Base-by-base conservation (phyloP, 2,329 filamentous ascomycete species). In the Fusarium bulbicola region DNA sequence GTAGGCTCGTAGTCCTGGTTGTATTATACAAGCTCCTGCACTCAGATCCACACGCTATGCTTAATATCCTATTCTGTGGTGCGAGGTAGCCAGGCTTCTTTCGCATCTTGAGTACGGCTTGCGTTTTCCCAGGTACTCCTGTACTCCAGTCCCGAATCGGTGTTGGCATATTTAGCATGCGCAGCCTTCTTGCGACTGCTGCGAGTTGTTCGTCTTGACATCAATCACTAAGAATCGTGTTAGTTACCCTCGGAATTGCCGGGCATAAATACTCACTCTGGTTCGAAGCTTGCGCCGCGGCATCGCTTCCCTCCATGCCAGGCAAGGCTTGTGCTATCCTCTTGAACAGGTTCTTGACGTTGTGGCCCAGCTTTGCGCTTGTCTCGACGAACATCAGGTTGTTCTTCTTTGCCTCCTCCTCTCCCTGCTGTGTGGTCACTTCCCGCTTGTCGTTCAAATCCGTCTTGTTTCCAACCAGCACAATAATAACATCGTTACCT, bases 361-460 rank as follows among this genome's bases (percentile, higher is more conserved):
- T 99, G 84, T 98, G 95, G 45, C 97, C 95, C 18, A 97, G 88
- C 88, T 99, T 99, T 61, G 96, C 96, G 82, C 95, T 98, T 61
- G 96, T 99, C 88, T 99, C 96, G 78, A 99, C 96, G 80, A 99
- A 99, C 93, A 99, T 98, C 76, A 98, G 86, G 75, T 96, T 96
- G 84, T 97, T 95, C 87, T 95, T 95, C 89, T 97, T 97, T 47
- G 95, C 95, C 85, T 99, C 96, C 78, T 98, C 96, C 83, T 99
- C 96, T 68, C 96, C 96, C 84, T 98, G 95, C 80, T 93, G 92
- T 40, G 95, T 97, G 46, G 95, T 99, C 69, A 99, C 96, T 84
- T 99, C 95, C 62, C 96, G 91, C 89, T 98, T 98, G 84, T 99
- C 96, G 83, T 96, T 97, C 83, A 99, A 84, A 88, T 99, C 96